A percentile compares a stretch with the other conserved stretches of the same genome.
Evolutionary conservation across 140 eudicot genomes (phyloP).

Genomic region (Artemisia princeps): DNA sequence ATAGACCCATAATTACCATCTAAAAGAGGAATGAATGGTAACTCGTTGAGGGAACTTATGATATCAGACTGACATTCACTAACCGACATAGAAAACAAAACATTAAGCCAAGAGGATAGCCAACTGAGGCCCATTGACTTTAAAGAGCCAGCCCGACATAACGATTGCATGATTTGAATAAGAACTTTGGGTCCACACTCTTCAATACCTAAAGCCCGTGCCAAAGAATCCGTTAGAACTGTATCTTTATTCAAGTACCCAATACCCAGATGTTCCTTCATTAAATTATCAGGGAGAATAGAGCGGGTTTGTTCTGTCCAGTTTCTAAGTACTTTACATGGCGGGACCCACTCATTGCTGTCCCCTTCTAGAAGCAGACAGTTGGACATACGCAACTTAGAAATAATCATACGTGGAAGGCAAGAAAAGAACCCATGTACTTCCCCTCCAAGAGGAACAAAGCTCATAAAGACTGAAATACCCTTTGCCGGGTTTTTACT

Average conservation of each 20-base stretch:
- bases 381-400: constrained; percentile 62
- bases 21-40: constrained; percentile 75
- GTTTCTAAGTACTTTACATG: constrained; percentile 65
- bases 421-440: constrained; percentile 90
- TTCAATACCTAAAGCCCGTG: constrained; percentile 70
- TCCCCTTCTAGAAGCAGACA: constrained; percentile 76
- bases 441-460: constrained; percentile 84
- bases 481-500: constrained; percentile 58
- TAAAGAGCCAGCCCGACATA: constrained; percentile 45
- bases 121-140: constrained; percentile 59
- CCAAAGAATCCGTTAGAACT: constrained; percentile 59
- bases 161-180: constrained; percentile 49
- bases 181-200: constrained; percentile 75
- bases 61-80: constrained; percentile 40
- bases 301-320: constrained; percentile 68
- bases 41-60: constrained; percentile 31
- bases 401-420: constrained; percentile 79
- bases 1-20: constrained; percentile 63
- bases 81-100: constrained; percentile 39
- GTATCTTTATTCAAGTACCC: constrained; percentile 70
- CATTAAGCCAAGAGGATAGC: constrained; percentile 68
- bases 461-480: constrained; percentile 73
- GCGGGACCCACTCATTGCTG: constrained; percentile 67
- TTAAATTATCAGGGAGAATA: constrained; percentile 62
- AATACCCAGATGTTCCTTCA: constrained; percentile 76